phyloP scores from a whole-genome alignment of 2,329 filamentous ascomycete species.

The Anisogramma anomala region DNA sequence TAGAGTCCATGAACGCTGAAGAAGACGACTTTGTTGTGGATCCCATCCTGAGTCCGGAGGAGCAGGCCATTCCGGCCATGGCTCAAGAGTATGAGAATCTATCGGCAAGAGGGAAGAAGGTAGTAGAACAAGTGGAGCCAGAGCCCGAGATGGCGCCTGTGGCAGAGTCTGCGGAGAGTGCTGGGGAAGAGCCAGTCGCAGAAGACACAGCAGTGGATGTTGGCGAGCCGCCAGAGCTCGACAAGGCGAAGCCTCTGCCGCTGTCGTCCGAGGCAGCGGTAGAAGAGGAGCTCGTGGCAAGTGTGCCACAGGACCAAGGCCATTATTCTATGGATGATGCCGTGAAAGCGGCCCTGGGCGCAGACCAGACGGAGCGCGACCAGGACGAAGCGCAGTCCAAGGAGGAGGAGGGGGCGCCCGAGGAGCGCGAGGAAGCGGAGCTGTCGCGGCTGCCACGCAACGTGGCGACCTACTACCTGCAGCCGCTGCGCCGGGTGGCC shows the following conservation, averaged over 20 bases:
- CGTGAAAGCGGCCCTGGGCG: background rate
- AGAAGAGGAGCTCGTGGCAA: too few species aligned
- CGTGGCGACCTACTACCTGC: constrained; percentile 76
- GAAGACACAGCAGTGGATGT: too few species aligned
- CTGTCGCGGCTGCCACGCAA: constrained; percentile 55
- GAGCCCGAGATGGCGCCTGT: background rate
- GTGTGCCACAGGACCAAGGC: too few species aligned
- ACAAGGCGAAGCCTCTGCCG: too few species aligned
- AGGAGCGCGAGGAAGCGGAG: background rate
- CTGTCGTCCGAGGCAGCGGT: background rate
- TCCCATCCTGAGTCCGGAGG: background rate
- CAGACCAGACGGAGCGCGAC: too few species aligned
- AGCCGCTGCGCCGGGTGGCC: constrained; percentile 65
- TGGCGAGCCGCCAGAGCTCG: too few species aligned
- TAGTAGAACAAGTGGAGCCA: background rate
- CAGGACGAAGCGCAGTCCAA: too few species aligned
- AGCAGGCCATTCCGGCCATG: background rate
- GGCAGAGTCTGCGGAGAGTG: background rate
- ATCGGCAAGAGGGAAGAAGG: background rate
- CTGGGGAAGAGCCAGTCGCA: too few species aligned
- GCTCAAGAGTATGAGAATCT: background rate
- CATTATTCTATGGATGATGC: background rate
- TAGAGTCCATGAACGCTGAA: background rate
- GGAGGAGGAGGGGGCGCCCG: constrained; percentile 1
- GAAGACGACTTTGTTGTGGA: background rate